phyloP scores from a whole-genome alignment of 805 yeast species.

The Kuraishia capsulata region DNA sequence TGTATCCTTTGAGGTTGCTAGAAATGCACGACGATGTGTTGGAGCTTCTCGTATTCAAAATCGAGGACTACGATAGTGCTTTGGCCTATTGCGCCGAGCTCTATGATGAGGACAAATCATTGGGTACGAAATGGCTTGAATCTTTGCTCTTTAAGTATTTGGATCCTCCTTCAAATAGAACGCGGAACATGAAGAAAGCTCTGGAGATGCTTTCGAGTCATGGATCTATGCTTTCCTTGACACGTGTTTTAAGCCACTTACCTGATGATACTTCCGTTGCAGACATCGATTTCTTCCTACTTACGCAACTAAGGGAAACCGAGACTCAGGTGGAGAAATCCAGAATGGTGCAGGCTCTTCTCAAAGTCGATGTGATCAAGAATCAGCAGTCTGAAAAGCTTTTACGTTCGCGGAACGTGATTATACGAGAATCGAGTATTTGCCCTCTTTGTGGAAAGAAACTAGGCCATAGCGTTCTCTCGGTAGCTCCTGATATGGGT shows the following conservation, averaged over 20 bases:
- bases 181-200: conserved; percentile 14
- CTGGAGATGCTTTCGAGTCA: conserved; percentile 30
- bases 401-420: conserved; percentile 24
- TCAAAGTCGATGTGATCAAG: conserved; percentile 44
- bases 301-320: conserved; percentile 31
- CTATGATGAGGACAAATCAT: conserved; percentile 22
- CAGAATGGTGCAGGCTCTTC: conserved; percentile 35
- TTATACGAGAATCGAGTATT: conserved; percentile 30
- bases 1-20: conserved; percentile 48
- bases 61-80: conserved; percentile 50
- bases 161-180: conserved; percentile 5
- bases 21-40: conserved; percentile 58
- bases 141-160: conserved; percentile 35
- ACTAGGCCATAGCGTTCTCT: conserved; percentile 45
- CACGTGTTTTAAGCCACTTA: conserved; percentile 34
- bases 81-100: conserved; percentile 50
- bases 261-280: conserved; percentile 41
- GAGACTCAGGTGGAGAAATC: conserved; percentile 29
- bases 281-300: conserved; percentile 33
- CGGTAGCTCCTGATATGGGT: conserved; percentile 31
- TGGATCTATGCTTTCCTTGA: conserved; percentile 26
- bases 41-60: conserved; percentile 46
- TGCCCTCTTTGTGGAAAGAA: conserved; percentile 54
- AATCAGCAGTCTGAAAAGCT: conserved; percentile 32
- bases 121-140: conserved; percentile 39